Base-by-base conservation (phyloP, 805 yeast species). In the Candida glaebosa region DNA sequence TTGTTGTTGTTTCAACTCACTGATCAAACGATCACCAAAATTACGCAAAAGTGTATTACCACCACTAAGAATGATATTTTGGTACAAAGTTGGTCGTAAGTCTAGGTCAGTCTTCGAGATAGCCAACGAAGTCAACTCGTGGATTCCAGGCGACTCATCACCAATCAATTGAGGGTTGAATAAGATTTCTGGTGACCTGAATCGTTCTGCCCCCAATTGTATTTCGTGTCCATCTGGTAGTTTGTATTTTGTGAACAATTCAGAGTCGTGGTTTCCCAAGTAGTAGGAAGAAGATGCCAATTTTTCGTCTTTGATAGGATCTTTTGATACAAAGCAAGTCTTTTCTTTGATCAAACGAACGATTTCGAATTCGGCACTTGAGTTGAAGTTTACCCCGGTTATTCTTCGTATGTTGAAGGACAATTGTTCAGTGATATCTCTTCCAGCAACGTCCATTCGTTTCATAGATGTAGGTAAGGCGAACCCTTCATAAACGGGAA, bases 401-500 rank as follows among this genome's bases (percentile, higher is more conserved):
- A 65, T 61, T 47, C 81, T 78, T 44, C 95, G 73, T 43, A 90
- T 64, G 42, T 84, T 77, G 47, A 78, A 59, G 43, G 83, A 87
- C 40, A 91, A 66, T 44, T 82, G 80, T 44, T 82, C 85, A 0
- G 96, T 87, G 9, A 90, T 73, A 51, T 89, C 96, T 34, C 93
- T 60, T 0, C 98, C 98, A 0, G 93, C 96, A 18, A 88, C 58
- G 56, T 89, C 93, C 46, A 84, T 69, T 41, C 96, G 63, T 58
- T 78, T 76, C 18, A 87, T 79, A 2, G 90, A 80, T 2, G 82
- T 71, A 0, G 90, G 82, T 12, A 90, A 58, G 9, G 90, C 73
- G 59, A 87, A 90, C 4, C 98, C 98, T 45, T 88, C 89, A 61
- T 79, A 91, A 0, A 91, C 87, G 0, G 97, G 96, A 2, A 88